Conservation (phyloP, 2,329 filamentous ascomycete genomes). For the Phialophora expanda region DNA sequence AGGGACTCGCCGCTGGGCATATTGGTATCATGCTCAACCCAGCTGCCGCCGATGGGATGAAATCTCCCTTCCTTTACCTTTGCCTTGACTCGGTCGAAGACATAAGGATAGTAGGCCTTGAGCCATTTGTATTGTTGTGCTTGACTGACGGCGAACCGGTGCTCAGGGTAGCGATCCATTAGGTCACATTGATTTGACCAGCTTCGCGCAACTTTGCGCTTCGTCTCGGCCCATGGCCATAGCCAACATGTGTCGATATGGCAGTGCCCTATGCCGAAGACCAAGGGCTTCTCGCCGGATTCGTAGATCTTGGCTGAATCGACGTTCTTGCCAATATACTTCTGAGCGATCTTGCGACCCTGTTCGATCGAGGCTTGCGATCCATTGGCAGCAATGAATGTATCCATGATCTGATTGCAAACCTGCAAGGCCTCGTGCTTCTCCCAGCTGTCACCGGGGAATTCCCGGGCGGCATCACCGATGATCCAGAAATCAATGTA, state of each 20-base stretch:
- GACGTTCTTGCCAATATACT: constrained; percentile 80
- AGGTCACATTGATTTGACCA: constrained; percentile 97
- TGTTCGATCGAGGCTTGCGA: constrained; percentile 75
- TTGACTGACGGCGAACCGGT: constrained; percentile 89
- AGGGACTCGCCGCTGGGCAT: constrained; percentile 94
- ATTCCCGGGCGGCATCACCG: constrained; percentile 86
- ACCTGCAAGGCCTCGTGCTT: constrained; percentile 83
- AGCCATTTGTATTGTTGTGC: constrained; percentile 99
- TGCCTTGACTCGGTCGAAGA: constrained; percentile 86
- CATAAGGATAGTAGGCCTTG: constrained; percentile 83
- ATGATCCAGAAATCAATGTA: constrained; percentile 97
- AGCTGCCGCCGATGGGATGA: constrained; percentile 94
- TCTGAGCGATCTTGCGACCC: constrained; percentile 79
- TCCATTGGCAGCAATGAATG: constrained; percentile 78
- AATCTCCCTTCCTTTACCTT: constrained; percentile 92
- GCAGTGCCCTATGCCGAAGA: constrained; percentile 91
- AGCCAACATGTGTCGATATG: constrained; percentile 99
- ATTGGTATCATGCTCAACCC: constrained; percentile 99
- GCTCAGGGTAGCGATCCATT: constrained; percentile 92
- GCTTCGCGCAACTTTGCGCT: constrained; percentile 91
- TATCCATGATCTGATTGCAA: constrained; percentile 86
- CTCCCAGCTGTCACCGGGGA: constrained; percentile 85
- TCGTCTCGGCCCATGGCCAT: constrained; percentile 98
- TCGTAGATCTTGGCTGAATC: constrained; percentile 86
- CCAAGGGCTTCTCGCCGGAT: constrained; percentile 72